phyloP scores from a whole-genome alignment of 2,329 filamentous ascomycete genomes.

The Aspergillus novoparasiticus region DNA sequence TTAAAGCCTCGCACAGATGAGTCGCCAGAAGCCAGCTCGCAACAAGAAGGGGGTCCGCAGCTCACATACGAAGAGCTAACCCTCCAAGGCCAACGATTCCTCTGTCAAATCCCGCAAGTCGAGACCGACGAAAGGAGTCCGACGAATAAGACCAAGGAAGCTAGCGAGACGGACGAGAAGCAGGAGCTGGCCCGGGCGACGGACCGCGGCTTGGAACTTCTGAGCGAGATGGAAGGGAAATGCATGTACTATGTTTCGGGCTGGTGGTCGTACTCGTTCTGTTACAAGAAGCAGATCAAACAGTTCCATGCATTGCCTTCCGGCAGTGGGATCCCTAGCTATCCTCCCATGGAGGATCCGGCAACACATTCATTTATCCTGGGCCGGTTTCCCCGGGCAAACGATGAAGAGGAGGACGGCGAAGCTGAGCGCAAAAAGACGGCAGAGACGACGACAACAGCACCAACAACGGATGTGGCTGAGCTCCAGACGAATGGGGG shows the following conservation, averaged over 20 bases:
- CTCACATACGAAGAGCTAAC: conserved; percentile 72
- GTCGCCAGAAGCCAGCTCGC: conserved; percentile 60
- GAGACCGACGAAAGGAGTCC: conserved; percentile 65
- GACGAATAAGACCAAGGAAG: conserved; percentile 63
- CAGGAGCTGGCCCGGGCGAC: conserved; percentile 78
- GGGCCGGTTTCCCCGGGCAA: conserved; percentile 58
- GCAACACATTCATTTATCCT: conserved; percentile 75
- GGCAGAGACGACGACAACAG: conserved; percentile 21
- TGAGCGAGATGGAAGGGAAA: conserved; percentile 73
- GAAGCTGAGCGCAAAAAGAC: conserved; percentile 31
- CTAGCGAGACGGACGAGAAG: conserved; percentile 67
- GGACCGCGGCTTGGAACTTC: conserved; percentile 75
- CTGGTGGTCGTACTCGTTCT: conserved; percentile 97
- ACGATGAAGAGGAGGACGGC: conserved; percentile 36
- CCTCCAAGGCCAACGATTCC: conserved; percentile 69
- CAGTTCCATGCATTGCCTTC: conserved; percentile 86
- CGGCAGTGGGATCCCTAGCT: conserved; percentile 65
- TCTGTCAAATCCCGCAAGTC: conserved; percentile 81
- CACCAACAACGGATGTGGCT: conserved; percentile 48
- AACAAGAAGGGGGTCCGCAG: conserved; percentile 28
- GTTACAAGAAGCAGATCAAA: conserved; percentile 82
- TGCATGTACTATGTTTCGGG: conserved; percentile 85
- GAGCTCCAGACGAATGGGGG: conserved; percentile 81
- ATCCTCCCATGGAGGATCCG: conserved; percentile 76
- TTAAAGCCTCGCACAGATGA: conserved; percentile 18